Base-by-base conservation (phyloP, 306 rosid genomes). In the Ammopiptanthus mongolicus region DNA sequence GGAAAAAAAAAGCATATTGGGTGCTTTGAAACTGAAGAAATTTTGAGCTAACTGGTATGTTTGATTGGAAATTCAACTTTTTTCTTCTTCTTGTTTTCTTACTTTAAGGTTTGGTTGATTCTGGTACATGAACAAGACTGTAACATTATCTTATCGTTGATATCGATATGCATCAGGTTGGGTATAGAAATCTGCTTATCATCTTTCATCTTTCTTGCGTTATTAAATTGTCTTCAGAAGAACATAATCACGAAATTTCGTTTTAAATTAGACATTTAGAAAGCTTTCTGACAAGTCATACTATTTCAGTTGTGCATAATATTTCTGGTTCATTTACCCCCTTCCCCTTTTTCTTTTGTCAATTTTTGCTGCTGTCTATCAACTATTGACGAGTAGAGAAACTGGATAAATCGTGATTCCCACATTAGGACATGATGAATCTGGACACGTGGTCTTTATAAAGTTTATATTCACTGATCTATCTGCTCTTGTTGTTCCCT, bases 1-100 rank as follows among this genome's bases (percentile, higher is more conserved):
- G 41, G 1, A 5, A 2, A 53, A 67, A 14, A 10, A 22, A 34
- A 75, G 53, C 71, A 6, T 78, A 28, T 51, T 76, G 75, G 79
- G 66, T 50, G 18, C 60, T 78, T 58, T 17, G 39, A 7, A 46
- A 14, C 6, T 65, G 77, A 81, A 56, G 75, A 60, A 13, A 75
- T n/a, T 72, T 69, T 67, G 76, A 42, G 59, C 29, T 47, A 33
- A 8, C 47, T 57, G 15, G 53, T 73, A 34, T 77, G 79, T 44
- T 71, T 73, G 82, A 69, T 68, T 57, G 77, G 72, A 68, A 84
- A 63, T 80, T 58, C 34, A 31, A 18, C 18, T 22, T 36, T 15
- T 68, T 23, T 10, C 7, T 37, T 8, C 11, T n/a, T 48, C 33
- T 75, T 58, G 17, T 70, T 76, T 70, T 58, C 57, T 52, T 76